A percentile compares a stretch with the other conserved stretches of the same genome.
These are phyloP conservation scores for Stellera chamaejasme DNA, from an alignment of 345 rosid genomes.

Conservation along the genomic window DNA sequence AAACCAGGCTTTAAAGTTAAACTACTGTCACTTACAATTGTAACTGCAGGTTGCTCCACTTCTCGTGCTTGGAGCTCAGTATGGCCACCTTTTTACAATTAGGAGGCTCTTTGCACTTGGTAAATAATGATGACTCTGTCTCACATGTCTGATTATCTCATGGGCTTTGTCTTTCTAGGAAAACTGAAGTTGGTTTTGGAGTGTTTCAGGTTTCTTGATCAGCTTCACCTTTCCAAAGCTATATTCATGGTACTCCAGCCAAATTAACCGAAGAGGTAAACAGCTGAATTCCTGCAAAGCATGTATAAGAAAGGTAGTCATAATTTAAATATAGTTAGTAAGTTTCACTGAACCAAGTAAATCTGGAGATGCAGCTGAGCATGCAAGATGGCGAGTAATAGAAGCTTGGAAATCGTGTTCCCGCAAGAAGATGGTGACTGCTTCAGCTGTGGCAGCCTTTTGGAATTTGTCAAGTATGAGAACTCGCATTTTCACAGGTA, in stretches of 20 bases:
- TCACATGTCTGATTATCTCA: background rate
- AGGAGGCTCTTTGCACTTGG: slow-evolving; percentile 75
- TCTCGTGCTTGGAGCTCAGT: slow-evolving; percentile 81
- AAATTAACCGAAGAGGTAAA: slow-evolving; percentile 57
- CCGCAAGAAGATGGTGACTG: slow-evolving; percentile 80
- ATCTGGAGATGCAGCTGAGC: slow-evolving; percentile 38
- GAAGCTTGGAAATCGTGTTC: slow-evolving; percentile 78
- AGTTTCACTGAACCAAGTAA: slow-evolving; percentile 12
- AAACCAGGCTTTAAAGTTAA: background rate
- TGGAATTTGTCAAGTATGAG: slow-evolving; percentile 85
- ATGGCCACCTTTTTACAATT: slow-evolving; percentile 68
- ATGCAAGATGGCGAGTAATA: slow-evolving; percentile 26
- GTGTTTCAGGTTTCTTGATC: slow-evolving; percentile 60
- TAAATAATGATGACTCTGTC: slow-evolving; percentile 23
- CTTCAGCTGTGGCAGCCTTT: slow-evolving; percentile 65
- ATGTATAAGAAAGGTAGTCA: slow-evolving; percentile 2
- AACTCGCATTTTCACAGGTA: slow-evolving; percentile 78
- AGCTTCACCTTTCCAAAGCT: slow-evolving; percentile 75
- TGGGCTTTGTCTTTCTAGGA: slow-evolving; percentile 4
- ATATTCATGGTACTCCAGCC: slow-evolving; percentile 48
- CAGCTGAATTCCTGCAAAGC: background rate
- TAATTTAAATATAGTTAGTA: background rate
- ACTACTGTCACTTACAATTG: slow-evolving; percentile 10
- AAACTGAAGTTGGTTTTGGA: slow-evolving; percentile 8
- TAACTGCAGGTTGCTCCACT: slow-evolving; percentile 68